Conservation (phyloP, 164 flowering plant genomes). For the Sextonia rubra region DNA sequence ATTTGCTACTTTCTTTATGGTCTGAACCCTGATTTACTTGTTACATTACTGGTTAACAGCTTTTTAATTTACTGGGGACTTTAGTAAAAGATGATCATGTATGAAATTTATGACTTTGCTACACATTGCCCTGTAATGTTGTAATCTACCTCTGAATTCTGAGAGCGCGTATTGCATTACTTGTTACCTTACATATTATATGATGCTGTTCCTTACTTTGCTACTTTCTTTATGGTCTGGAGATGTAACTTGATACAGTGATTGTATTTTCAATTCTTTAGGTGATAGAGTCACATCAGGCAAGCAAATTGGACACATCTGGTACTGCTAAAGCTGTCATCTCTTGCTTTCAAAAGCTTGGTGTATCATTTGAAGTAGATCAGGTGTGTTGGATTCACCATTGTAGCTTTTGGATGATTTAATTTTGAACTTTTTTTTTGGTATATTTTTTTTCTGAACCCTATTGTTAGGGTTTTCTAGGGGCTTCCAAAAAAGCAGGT, state of each 20-base stretch:
- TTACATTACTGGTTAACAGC: too few relatives aligned
- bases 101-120: too few relatives aligned
- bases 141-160: neutral
- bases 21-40: too few relatives aligned
- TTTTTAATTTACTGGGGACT: too few relatives aligned
- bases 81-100: too few relatives aligned
- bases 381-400: conserved; percentile 35
- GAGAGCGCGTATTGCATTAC: neutral
- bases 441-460: neutral
- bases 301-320: conserved; percentile 81
- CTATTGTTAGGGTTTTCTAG: too few relatives aligned
- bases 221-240: neutral
- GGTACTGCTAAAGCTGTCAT: conserved; percentile 97
- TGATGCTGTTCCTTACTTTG: neutral
- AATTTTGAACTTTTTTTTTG: too few relatives aligned
- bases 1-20: neutral
- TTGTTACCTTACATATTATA: neutral
- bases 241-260: neutral
- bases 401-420: neutral
- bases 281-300: conserved; percentile 98
- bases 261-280: conserved; percentile 17
- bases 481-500: too few relatives aligned
- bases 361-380: conserved; percentile 66
- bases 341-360: conserved; percentile 85
- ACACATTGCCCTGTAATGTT: too few relatives aligned